Conservation (phyloP, 2,329 filamentous ascomycete species). For the Fusarium guadeloupense region DNA sequence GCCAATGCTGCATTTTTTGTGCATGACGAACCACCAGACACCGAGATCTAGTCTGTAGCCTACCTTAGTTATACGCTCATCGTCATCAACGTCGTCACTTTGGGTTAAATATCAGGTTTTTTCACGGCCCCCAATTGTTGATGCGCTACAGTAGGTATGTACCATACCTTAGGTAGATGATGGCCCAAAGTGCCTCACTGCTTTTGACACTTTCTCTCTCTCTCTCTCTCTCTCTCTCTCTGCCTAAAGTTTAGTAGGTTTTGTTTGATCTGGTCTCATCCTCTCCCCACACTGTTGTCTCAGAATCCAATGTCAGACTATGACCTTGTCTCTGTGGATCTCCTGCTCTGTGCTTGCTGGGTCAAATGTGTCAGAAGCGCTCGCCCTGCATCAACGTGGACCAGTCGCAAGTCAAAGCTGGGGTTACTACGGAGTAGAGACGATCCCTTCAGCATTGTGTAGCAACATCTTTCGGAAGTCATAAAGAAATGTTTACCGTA, state of each 20-base stretch:
- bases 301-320: conserved; percentile 11
- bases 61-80: conserved; percentile 7
- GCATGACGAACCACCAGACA: neutral
- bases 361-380: conserved; percentile 19
- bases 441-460: conserved; percentile 26
- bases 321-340: conserved; percentile 22
- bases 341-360: conserved; percentile 2
- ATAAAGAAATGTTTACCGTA: neutral
- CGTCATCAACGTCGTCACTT: conserved; percentile 25
- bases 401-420: conserved; percentile 32
- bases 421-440: conserved; percentile 9
- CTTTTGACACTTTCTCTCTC: no score
- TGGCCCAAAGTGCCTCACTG: no score
- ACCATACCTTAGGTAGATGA: no score
- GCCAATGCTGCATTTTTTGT: neutral
- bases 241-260: neutral
- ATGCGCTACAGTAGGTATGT: conserved; percentile 3
- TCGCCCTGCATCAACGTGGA: conserved; percentile 37
- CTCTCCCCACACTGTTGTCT: conserved; percentile 16
- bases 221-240: no score
- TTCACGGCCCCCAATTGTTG: conserved; percentile 11
- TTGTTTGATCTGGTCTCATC: conserved; percentile 8
- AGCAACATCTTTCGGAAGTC: neutral
- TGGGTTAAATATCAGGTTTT: conserved; percentile 16
- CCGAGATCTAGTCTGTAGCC: neutral